These are phyloP conservation scores for Draba incana DNA, from an alignment of 345 rosid genomes.

Conservation along the genomic window DNA sequence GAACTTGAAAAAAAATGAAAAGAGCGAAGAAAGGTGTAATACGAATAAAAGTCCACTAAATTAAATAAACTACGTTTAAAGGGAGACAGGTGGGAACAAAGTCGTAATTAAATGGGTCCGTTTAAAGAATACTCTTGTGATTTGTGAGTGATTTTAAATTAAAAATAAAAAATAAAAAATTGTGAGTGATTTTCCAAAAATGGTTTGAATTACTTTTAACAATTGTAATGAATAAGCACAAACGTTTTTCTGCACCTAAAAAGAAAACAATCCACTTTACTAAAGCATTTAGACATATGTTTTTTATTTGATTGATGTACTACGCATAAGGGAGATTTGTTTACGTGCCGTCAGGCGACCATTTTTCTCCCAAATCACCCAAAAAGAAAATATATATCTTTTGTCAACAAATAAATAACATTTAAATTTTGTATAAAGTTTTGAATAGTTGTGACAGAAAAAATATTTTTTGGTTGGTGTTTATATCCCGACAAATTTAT, in stretches of 20 bases:
- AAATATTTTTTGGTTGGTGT: slow-evolving; percentile 5
- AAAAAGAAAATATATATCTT: neutral
- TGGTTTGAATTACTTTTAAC: neutral
- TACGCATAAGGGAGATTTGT: neutral
- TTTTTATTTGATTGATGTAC: slow-evolving; percentile 27
- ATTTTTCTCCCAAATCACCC: slow-evolving; percentile 15
- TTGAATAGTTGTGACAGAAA: neutral
- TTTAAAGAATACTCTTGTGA: slow-evolving; percentile 23
- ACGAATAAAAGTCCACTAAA: slow-evolving; percentile 15
- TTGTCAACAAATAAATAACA: neutral
- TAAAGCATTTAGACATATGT: slow-evolving; percentile 12
- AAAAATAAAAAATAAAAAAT: too few relatives aligned
- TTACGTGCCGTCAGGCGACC: slow-evolving; percentile 21
- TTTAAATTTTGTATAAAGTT: neutral
- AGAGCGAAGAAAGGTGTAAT: too few relatives aligned
- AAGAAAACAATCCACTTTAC: slow-evolving; percentile 18
- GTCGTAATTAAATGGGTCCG: slow-evolving; percentile 33
- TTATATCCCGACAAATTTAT: slow-evolving; percentile 4
- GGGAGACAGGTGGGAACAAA: slow-evolving; percentile 22
- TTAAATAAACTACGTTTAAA: too few relatives aligned
- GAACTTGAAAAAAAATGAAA: too few relatives aligned
- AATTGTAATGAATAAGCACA: neutral
- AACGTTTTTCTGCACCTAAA: neutral
- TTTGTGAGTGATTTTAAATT: slow-evolving; percentile 9
- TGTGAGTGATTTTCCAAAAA: neutral